These are phyloP conservation scores for Fusarium sambucinum DNA, from an alignment of 2,329 filamentous ascomycete species.

Conservation along the genomic window DNA sequence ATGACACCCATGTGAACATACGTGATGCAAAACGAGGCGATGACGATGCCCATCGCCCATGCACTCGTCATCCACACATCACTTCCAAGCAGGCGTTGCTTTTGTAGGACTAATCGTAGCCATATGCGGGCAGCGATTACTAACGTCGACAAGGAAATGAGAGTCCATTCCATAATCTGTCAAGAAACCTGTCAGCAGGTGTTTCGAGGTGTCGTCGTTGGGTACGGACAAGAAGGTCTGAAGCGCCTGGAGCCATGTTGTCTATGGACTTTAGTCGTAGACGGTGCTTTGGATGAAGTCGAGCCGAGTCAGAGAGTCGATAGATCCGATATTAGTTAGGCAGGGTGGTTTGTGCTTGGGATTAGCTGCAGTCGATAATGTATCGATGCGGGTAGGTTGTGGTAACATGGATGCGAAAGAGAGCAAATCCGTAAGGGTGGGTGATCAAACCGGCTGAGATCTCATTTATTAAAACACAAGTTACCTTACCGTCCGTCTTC, in stretches of 20 bases:
- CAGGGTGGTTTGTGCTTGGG: not conserved
- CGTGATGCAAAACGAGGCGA: conserved; percentile 1
- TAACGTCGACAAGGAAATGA: conserved; percentile 19
- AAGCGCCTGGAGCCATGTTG: conserved; percentile 7
- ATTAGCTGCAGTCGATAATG: not conserved
- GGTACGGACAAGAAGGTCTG: conserved; percentile 17
- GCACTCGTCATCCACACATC: conserved; percentile 27
- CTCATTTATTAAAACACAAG: not conserved
- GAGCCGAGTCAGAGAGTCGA: no score
- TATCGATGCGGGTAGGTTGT: not conserved
- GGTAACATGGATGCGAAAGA: not conserved
- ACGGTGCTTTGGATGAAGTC: not conserved
- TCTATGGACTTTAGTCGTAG: not conserved
- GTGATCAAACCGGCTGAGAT: not conserved
- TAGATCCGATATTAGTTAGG: no score
- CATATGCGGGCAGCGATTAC: conserved; percentile 34
- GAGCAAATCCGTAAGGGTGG: not conserved
- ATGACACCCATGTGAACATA: conserved; percentile 18
- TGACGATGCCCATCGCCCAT: conserved; percentile 14
- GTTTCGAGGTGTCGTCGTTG: fast-evolving
- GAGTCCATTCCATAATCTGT: conserved; percentile 26
- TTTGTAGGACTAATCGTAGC: conserved; percentile 31
- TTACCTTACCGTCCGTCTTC: not conserved
- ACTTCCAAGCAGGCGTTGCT: conserved; percentile 19
- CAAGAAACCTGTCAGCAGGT: not conserved